A percentile compares a stretch with the other conserved stretches of the same genome.
These are phyloP conservation scores for Coccomyxa sp. DNA, from an alignment of 139 green algal genomes.

Conservation along the genomic window DNA sequence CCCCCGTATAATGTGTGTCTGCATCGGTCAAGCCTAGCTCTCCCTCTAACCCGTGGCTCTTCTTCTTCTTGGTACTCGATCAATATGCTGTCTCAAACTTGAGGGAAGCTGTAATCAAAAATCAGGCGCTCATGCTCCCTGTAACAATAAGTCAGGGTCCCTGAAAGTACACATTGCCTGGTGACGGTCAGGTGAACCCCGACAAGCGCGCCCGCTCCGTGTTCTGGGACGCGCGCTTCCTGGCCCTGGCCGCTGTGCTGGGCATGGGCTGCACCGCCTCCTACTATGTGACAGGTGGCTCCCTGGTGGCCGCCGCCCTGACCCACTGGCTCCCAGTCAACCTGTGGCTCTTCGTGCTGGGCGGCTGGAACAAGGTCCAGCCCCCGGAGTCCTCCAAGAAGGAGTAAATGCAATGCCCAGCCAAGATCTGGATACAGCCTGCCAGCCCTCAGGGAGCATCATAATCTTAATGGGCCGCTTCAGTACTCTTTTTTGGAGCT, in stretches of 20 bases:
- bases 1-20: no score
- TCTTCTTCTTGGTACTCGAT: no score
- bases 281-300: conserved; percentile 4
- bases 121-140: no score
- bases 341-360: conserved; percentile 1
- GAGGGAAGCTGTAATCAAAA: no score
- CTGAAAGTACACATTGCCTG: not conserved
- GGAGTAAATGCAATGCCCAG: not conserved
- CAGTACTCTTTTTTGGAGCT: no score
- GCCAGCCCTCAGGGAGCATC: no score
- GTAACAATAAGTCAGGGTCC: no score
- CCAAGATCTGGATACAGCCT: no score
- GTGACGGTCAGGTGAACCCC: not conserved
- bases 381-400: not conserved
- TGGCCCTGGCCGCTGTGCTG: not conserved
- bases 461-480: not conserved
- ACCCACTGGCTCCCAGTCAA: not conserved
- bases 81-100: no score
- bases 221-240: not conserved
- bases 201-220: not conserved
- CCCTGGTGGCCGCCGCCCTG: conserved; percentile 2
- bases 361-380: not conserved
- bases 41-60: no score
- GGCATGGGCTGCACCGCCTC: not conserved
- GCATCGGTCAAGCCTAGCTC: no score